Conservation (phyloP, 2,329 filamentous ascomycete genomes). For the Cladophialophora chaetospira region DNA sequence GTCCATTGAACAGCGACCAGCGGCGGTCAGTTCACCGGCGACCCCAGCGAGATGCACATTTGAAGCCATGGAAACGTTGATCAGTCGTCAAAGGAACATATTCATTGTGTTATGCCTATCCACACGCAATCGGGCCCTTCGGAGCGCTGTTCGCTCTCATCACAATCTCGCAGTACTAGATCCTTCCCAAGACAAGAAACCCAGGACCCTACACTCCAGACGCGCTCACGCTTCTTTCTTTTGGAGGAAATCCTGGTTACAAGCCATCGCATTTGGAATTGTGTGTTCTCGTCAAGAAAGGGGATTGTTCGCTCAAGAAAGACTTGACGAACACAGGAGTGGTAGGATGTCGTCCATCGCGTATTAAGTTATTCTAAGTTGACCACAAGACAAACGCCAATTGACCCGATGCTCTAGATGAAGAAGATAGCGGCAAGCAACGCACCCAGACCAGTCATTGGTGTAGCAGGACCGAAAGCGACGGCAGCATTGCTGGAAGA, state of each 20-base stretch:
- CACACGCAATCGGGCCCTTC: conserved; percentile 29
- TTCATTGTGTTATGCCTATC: conserved; percentile 33
- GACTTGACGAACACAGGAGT: conserved; percentile 18
- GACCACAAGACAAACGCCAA: conserved; percentile 24
- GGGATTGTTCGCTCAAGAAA: conserved; percentile 16
- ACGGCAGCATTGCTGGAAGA: conserved; percentile 17
- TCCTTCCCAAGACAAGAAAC: conserved; percentile 28
- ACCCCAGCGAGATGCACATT: no score
- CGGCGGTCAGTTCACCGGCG: no score
- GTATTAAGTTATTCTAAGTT: conserved; percentile 33
- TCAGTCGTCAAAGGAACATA: conserved; percentile 24
- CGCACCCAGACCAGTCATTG: conserved; percentile 30
- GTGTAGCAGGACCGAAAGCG: conserved; percentile 20
- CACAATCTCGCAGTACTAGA: conserved; percentile 31
- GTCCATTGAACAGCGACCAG: no score
- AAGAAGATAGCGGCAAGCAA: conserved; percentile 32
- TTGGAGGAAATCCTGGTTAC: conserved; percentile 11
- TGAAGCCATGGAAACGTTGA: no score
- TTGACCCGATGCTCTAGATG: conserved; percentile 27
- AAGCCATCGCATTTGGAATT: conserved; percentile 16
- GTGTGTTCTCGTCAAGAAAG: conserved; percentile 14
- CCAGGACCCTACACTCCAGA: conserved; percentile 15
- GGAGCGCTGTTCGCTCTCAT: conserved; percentile 28
- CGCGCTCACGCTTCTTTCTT: conserved; percentile 18
- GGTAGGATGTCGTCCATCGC: conserved; percentile 26